phyloP scores from a whole-genome alignment of 257 asterid genomes.

The Knoxia roxburghii region DNA sequence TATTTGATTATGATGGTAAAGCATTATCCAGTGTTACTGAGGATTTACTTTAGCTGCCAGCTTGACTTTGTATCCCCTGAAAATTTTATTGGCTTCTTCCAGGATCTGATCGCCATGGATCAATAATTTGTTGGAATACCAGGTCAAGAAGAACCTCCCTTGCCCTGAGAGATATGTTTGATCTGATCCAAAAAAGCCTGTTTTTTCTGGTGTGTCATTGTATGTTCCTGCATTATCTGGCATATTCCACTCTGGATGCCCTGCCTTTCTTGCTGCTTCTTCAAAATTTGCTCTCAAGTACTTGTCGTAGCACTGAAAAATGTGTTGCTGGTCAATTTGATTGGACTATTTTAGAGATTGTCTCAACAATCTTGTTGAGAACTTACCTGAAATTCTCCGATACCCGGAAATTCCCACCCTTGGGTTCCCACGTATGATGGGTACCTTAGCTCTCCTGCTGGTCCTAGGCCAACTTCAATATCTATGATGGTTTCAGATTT shows the following conservation, averaged over 20 bases:
- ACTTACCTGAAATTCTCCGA: constrained; percentile 37
- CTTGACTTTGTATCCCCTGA: constrained; percentile 31
- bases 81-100: constrained; percentile 40
- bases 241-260: constrained; percentile 33
- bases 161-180: constrained; percentile 30
- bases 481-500: constrained; percentile 54
- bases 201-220: constrained; percentile 28
- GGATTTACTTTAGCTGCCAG: constrained; percentile 35
- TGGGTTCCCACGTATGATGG: constrained; percentile 71
- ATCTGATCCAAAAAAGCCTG: constrained; percentile 32
- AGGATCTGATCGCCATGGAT: constrained; percentile 40
- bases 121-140: constrained; percentile 37
- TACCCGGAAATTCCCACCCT: constrained; percentile 78
- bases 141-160: constrained; percentile 34
- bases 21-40: not conserved
- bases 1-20: not conserved
- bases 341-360: not conserved
- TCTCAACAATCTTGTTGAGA: not conserved
- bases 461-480: constrained; percentile 85
- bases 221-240: constrained; percentile 40
- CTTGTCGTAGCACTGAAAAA: constrained; percentile 39
- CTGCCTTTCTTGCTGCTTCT: constrained; percentile 27
- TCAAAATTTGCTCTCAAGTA: constrained; percentile 27
- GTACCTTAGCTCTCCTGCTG: constrained; percentile 82
- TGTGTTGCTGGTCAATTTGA: not conserved